Evolutionary conservation across 2,329 filamentous ascomycete genomes (phyloP), one percentile per base, ranked within the genome.

Genomic region (Fusarium verrucosum): DNA sequence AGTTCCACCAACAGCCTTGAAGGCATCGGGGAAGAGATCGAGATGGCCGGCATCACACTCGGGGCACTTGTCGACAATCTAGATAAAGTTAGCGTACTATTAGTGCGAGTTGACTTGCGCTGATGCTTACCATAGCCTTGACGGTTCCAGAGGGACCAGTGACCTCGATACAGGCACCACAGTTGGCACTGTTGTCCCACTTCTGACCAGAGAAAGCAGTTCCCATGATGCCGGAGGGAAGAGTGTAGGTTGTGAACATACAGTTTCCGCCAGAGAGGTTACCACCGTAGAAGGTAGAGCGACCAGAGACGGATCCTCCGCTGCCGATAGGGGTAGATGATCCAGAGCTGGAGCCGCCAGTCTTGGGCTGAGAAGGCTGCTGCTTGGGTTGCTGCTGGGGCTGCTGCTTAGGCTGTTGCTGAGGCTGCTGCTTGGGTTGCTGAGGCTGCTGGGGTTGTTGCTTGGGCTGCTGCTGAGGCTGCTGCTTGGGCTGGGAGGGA

Each of bases 131-230:
- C 88, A 91, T 90, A 35, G 84, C 87, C 28, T 81, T 89, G 73
- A 90, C 82, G 22, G 78, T 79, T 56, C 86, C 87, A 14, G 73
- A 79, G 5, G 82, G 83, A 1, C 85, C 85, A 4, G 81, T 87
- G 30, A 91, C 85, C 47, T 81, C 74, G 13, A 91, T 76, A 64
- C 89, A 91, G 19, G 81, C 78, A 64, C 89, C 88, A 69, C 89
- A 91, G 62, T 85, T 78, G 37, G 78, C 80, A 3, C 83, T 80
- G 49, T 73, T 76, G 46, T 81, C 74, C 88, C 88, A 91, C 66
- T 82, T 83, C 4, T 80, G 76, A 35, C 82, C 82, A 1, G 87
- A 86, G 45, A 87, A 81, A 3, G 89, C 88, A 10, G 87, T 87
- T 52, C 89, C 88, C 68, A 79, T 85, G 53, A 90, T 74, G 13